Base-by-base conservation (phyloP, 1,284 basidiomycete species). In the Ceraceosorus guamensis region DNA sequence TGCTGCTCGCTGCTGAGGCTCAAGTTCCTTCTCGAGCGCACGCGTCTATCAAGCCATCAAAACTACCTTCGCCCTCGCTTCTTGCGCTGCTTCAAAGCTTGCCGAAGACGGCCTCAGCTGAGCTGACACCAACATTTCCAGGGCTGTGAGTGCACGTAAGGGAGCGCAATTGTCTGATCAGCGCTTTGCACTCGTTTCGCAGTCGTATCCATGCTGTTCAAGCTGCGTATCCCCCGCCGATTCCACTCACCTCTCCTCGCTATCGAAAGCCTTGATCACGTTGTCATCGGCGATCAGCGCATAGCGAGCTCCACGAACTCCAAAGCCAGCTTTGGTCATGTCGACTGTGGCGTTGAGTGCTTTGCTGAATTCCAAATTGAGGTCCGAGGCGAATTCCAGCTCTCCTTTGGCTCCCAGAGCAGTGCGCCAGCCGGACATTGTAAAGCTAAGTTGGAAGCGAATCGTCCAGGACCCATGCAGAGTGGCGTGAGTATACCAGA, bases 221-320 rank as follows among this genome's bases (percentile, higher is more conserved):
- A 48, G 8, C 46, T 8, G 16, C 11, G 13, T 48, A 48, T n/a
- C 16, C 46, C 11, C 8, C 14, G 33, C 4, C 35, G 4, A 50
- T 51, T n/a, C 24, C 34, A 14, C 34, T 5, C 24, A 33, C 31
- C 13, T n/a, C 30, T 10, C 34, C 55, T 57, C 55, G 37, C 31
- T 46, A n/a, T 46, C 55, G 48, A 57, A 52, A 32, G 31, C 10
- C 16, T 52, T 57, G 33, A 70, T 61, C 68, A 85, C 83, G 55
- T 87, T 78, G 71, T 89, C 82, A 55, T 89, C 84, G 63, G 87
- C 71, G 67, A 89, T 78, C 59, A 87, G 62, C 8, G 84, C 87
- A 69, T 85, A 89, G 50, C 88, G 83, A 11, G 78, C 79, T 43
- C 86, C 87, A 51, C 88, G 84, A 52, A 79, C 69, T 46, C 87